phyloP scores from a whole-genome alignment of 2,329 filamentous ascomycete species.

The Amylocarpus encephaloides region DNA sequence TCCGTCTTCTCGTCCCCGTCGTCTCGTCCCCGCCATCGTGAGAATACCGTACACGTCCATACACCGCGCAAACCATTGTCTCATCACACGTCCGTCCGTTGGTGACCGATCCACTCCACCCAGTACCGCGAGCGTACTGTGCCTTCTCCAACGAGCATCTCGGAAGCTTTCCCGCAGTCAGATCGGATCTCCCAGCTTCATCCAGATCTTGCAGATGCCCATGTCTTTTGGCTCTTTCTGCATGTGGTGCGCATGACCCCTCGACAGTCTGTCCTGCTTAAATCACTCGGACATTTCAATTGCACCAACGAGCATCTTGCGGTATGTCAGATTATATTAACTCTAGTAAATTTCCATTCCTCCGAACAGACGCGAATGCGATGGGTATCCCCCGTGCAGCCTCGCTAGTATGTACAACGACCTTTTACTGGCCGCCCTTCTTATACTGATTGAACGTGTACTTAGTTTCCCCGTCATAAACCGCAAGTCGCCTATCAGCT shows the following conservation, averaged over 20 bases:
- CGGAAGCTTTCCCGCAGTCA: not conserved
- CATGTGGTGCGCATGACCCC: not conserved
- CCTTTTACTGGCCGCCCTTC: not conserved
- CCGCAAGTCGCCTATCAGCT: constrained; percentile 11
- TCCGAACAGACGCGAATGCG: not conserved
- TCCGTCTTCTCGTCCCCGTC: too few species aligned
- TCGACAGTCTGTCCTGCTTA: too few species aligned
- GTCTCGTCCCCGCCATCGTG: too few species aligned
- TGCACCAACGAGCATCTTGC: not conserved
- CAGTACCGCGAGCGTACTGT: too few species aligned
- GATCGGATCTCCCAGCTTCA: not conserved
- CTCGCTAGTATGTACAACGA: not conserved
- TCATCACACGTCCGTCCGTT: too few species aligned
- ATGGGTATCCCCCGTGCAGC: not conserved
- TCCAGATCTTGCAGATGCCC: constrained; percentile 3
- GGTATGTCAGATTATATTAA: not conserved
- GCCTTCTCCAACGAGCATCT: not conserved
- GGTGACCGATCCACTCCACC: too few species aligned
- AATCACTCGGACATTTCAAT: not conserved
- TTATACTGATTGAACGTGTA: constrained; percentile 16
- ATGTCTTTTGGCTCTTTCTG: constrained; percentile 1
- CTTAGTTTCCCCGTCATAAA: constrained; percentile 20
- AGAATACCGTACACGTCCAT: too few species aligned
- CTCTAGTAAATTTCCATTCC: not conserved
- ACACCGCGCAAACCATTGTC: too few species aligned